A percentile compares a stretch with the other conserved stretches of the same genome.
These are phyloP conservation scores for Neurospora tetrasperma DNA, from an alignment of 495 filamentous ascomycete species.

Conservation along the genomic window DNA sequence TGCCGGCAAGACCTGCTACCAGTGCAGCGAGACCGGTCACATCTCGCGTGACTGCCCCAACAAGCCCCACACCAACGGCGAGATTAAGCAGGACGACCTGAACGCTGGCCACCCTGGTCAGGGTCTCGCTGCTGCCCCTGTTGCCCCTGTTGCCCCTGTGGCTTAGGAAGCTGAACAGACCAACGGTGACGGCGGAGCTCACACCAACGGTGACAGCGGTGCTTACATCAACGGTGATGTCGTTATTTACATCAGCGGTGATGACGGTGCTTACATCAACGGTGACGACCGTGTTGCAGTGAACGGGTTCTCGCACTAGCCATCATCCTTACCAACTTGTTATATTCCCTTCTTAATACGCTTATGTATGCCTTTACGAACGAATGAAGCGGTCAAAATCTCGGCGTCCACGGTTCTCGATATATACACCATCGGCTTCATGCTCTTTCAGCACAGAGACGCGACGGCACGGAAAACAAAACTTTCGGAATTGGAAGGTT, in stretches of 20 bases:
- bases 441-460: not conserved
- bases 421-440: not conserved
- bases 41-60: slow-evolving; percentile 91
- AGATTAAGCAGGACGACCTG: slow-evolving; percentile 28
- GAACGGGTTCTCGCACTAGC: not conserved
- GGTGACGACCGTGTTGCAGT: not conserved
- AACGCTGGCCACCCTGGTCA: slow-evolving; percentile 5
- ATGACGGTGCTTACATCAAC: not conserved
- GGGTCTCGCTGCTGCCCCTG: slow-evolving; percentile 19
- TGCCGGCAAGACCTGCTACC: slow-evolving; percentile 97
- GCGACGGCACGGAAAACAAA: not conserved
- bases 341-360: not conserved
- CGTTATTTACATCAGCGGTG: too few relatives aligned
- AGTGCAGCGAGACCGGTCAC: slow-evolving; percentile 89
- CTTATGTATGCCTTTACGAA: slow-evolving; percentile 1
- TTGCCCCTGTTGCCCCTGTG: slow-evolving; percentile 14
- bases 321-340: not conserved
- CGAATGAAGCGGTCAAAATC: not conserved
- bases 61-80: slow-evolving; percentile 39
- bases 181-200: not conserved
- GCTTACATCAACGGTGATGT: not conserved
- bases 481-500: not conserved
- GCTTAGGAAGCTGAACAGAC: slow-evolving; percentile 25
- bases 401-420: slow-evolving; percentile 1
- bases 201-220: not conserved